Evolutionary conservation across 176 grass and related monocot species (phyloP).

Genomic region (Triticum urartu): DNA sequence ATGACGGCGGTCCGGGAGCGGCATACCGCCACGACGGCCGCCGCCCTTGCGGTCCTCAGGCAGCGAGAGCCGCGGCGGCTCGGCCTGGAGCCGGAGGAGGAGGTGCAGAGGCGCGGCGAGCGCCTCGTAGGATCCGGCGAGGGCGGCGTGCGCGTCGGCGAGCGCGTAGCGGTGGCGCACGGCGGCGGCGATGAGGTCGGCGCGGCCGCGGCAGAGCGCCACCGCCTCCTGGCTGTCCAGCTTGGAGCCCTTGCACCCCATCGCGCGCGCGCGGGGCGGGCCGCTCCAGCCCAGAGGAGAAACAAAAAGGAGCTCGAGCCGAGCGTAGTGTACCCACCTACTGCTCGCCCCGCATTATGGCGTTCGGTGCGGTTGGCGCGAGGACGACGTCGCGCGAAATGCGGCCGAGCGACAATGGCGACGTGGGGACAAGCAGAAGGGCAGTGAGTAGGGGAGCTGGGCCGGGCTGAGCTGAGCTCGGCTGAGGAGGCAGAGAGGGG

Average conservation of each 20-base stretch:
- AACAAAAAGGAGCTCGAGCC: not conserved
- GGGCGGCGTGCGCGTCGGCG: slow-evolving; percentile 63
- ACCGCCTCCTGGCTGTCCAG: slow-evolving; percentile 76
- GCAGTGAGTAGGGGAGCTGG: not conserved
- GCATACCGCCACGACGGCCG: too few relatives aligned
- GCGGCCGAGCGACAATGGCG: not conserved
- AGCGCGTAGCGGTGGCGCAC: slow-evolving; percentile 80
- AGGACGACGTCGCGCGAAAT: not conserved
- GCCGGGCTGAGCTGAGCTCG: not conserved
- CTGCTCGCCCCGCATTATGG: slow-evolving; percentile 29
- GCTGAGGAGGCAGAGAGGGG: not conserved
- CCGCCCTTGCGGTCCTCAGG: slow-evolving; percentile 22
- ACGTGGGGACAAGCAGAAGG: not conserved
- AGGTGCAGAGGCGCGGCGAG: slow-evolving; percentile 57
- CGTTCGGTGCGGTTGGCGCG: slow-evolving; percentile 46
- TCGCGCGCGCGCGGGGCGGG: not conserved
- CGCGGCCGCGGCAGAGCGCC: slow-evolving; percentile 64
- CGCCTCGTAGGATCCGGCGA: slow-evolving; percentile 53
- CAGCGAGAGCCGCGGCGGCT: slow-evolving; percentile 6
- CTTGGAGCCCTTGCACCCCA: slow-evolving; percentile 93
- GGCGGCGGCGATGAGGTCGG: slow-evolving; percentile 67
- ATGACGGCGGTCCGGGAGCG: not conserved
- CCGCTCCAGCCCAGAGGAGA: not conserved
- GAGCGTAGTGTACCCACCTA: too few relatives aligned
- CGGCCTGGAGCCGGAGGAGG: slow-evolving; percentile 39